Evolutionary conservation across 1,139 yeast genomes (phyloP), one percentile per base, ranked within the genome.

Genomic region (Zygosaccharomyces sapae): DNA sequence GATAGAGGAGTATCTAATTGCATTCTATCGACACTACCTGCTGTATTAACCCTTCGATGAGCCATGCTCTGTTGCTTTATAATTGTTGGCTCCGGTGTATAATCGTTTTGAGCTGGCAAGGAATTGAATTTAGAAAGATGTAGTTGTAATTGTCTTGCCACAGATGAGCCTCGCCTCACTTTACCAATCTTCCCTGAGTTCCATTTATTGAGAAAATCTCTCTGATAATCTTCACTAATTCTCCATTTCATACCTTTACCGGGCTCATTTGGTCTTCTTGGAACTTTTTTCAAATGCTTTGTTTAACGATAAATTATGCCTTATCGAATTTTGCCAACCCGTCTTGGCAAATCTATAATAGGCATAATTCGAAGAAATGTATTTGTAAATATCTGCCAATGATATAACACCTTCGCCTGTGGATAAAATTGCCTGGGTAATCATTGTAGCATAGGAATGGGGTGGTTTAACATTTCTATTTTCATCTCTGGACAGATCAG

Each of bases 201-300:
- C 67, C 90, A 81, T 69, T 88, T 86, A 56, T 75, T 79, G 63
- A 89, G 71, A 58, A 89, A 90, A 55, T 92, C 98, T 45, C 81
- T 83, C 60, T 86, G 84, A 64, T 86, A 89, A 41, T 83, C 74
- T 38, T 86, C 94, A 55, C 89, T 81, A 50, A 92, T 90, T 69
- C 89, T 95, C 99, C 99, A 92, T 69, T 92, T 92, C 95, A 92
- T 92, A 54, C 98, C 98, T 68, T 92, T 92, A 27, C 99, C 98
- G 0, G 98, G 97, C 68, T 92, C 97, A 66, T 88, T 86, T 13
- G 95, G 92, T 65, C 87, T 80, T 61, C 98, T 77, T 22, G 98
- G 96, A 22, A 90, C 97, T n/a, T 69, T 92, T 92, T 63, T 90
- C 97, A 64, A 86, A 86, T 6, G 95, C 92, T 65, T 86, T 86